phyloP scores from a whole-genome alignment of 1,284 basidiomycete species.

The Naganishia liquefaciens region DNA sequence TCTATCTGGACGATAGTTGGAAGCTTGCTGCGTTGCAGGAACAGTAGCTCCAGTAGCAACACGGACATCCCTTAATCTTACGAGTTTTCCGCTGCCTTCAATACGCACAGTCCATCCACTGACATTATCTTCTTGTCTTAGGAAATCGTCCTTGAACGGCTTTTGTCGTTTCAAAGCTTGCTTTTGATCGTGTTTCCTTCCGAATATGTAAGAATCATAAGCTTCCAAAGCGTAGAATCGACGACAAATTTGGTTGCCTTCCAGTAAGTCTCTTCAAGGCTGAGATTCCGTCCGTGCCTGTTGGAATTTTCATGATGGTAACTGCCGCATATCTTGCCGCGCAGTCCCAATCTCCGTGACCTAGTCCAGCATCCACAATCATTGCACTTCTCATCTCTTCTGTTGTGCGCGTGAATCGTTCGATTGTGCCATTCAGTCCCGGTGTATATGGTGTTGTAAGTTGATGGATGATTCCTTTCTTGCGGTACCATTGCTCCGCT shows the following conservation, averaged over 20 bases:
- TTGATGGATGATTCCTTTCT: conserved; percentile 40
- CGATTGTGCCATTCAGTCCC: conserved; percentile 41
- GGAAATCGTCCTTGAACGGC: background rate
- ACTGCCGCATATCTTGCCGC: conserved; percentile 21
- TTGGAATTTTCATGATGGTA: background rate
- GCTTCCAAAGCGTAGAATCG: background rate
- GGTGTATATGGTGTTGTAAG: conserved; percentile 38
- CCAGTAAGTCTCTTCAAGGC: background rate
- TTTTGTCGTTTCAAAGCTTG: background rate
- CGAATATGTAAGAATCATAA: background rate
- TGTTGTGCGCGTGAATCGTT: conserved; percentile 40
- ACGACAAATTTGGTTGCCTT: background rate
- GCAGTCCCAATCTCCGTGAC: conserved; percentile 29
- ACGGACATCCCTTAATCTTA: background rate
- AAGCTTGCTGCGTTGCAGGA: no score
- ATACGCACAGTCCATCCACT: background rate
- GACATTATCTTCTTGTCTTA: background rate
- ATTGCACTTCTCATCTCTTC: conserved; percentile 35
- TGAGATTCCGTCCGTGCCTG: background rate
- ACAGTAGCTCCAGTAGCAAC: no score
- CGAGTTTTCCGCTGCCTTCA: background rate
- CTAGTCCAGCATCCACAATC: conserved; percentile 20
- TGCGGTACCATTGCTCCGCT: conserved; percentile 37
- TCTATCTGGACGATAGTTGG: no score
- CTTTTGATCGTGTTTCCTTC: background rate